phyloP scores from a whole-genome alignment of 177 flowering plant genomes.

The Telopea speciosissima region DNA sequence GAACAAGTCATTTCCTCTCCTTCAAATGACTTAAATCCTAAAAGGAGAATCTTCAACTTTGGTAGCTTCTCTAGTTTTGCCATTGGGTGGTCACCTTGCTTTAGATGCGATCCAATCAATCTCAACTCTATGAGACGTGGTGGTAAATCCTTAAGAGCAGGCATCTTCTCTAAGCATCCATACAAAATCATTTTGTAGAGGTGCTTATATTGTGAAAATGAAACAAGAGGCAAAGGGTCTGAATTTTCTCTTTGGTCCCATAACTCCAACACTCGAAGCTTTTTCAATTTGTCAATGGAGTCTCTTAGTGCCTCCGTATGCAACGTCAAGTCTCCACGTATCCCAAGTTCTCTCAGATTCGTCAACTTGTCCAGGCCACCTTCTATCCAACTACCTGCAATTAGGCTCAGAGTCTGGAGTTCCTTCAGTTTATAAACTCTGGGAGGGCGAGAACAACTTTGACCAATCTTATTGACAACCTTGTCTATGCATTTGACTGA shows the following conservation, averaged over 20 bases:
- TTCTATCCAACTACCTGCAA: neutral
- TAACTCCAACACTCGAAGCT: no score
- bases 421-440: neutral
- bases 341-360: neutral
- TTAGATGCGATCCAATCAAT: neutral
- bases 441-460: neutral
- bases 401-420: neutral
- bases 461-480: neutral
- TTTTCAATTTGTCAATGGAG: neutral
- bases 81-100: neutral
- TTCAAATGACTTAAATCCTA: neutral
- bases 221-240: no score
- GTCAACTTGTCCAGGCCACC: neutral
- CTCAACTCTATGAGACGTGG: neutral
- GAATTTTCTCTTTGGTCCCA: no score
- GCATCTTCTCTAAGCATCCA: neutral
- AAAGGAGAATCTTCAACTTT: neutral
- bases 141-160: neutral
- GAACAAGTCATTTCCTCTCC: neutral
- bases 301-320: neutral
- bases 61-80: neutral
- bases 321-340: neutral
- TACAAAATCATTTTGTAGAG: no score
- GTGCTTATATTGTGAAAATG: no score
- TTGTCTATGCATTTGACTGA: neutral